Percentiles rank a stretch among this genome's conserved stretches.
phyloP scores from a whole-genome alignment of 179 eudicot species.

The Silene vulgaris region DNA sequence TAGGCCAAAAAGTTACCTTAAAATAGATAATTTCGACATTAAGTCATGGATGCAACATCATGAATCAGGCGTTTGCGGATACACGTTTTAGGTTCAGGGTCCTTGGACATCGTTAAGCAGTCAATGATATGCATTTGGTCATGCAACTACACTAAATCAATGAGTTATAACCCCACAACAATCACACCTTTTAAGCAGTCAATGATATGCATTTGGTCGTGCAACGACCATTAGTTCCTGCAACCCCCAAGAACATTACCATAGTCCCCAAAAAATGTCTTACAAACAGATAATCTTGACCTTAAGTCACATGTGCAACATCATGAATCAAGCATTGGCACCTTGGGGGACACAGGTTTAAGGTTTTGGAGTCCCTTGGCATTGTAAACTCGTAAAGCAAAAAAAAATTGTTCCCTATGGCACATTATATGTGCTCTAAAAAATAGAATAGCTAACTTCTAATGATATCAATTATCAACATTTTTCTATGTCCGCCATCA shows the following conservation, averaged over 20 bases:
- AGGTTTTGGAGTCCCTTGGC: neutral
- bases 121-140: no score
- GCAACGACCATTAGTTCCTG: neutral
- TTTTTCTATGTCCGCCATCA: no score
- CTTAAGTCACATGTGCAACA: neutral
- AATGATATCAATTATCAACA: no score
- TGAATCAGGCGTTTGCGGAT: no score
- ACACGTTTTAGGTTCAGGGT: no score
- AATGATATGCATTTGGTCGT: no score
- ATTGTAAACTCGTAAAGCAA: neutral
- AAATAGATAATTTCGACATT: neutral
- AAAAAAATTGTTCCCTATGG: neutral
- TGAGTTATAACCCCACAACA: no score
- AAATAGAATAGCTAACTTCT: no score
- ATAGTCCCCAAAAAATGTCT: neutral
- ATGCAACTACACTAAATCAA: no score
- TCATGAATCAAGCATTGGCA: neutral
- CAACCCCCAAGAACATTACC: neutral
- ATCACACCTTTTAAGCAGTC: no score
- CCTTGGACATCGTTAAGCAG: no score
- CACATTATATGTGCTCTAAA: no score
- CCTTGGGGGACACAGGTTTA: neutral
- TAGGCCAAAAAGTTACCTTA: neutral
- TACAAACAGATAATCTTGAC: neutral
- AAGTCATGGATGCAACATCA: neutral